Percentiles rank a stretch among this genome's conserved stretches.
Evolutionary conservation across 306 rosid species (phyloP).

Genomic region (Citrullus colocynthis): DNA sequence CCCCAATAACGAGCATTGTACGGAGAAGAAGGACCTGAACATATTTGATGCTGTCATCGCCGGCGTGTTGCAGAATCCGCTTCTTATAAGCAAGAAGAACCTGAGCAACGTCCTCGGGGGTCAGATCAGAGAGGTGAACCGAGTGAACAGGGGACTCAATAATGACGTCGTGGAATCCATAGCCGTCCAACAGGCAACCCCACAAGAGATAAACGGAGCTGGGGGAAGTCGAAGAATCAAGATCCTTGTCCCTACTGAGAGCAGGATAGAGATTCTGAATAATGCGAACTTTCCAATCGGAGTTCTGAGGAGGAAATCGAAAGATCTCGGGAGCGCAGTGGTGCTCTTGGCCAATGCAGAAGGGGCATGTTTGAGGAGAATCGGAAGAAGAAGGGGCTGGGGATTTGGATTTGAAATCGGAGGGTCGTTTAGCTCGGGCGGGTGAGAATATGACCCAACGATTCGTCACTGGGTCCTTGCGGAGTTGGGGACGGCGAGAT

Average conservation of each 20-base stretch:
- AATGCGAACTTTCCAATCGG: constrained; percentile 60
- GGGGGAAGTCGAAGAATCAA: background rate
- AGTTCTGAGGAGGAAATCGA: constrained; percentile 37
- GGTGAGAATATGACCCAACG: constrained; percentile 79
- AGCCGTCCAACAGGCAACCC: constrained; percentile 31
- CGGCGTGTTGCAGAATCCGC: constrained; percentile 33
- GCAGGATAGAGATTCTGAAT: constrained; percentile 79
- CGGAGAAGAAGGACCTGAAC: constrained; percentile 36
- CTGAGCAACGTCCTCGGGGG: constrained; percentile 22
- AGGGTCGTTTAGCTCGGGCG: constrained; percentile 58
- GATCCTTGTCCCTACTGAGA: constrained; percentile 14
- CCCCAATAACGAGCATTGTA: background rate
- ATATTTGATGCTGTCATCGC: constrained; percentile 33
- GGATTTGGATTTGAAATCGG: constrained; percentile 65
- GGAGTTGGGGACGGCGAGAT: constrained; percentile 24
- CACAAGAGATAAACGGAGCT: background rate
- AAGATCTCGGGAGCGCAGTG: constrained; percentile 77
- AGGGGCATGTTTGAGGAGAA: constrained; percentile 40
- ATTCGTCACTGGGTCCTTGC: constrained; percentile 44
- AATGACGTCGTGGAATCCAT: constrained; percentile 68
- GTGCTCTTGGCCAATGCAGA: constrained; percentile 71
- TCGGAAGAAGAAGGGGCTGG: constrained; percentile 22
- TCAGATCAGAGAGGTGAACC: constrained; percentile 36
- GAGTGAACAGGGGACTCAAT: constrained; percentile 65
- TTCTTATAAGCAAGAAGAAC: constrained; percentile 29